Base-by-base conservation (phyloP, 495 filamentous ascomycete genomes). In the Tetracladium marchalianum region DNA sequence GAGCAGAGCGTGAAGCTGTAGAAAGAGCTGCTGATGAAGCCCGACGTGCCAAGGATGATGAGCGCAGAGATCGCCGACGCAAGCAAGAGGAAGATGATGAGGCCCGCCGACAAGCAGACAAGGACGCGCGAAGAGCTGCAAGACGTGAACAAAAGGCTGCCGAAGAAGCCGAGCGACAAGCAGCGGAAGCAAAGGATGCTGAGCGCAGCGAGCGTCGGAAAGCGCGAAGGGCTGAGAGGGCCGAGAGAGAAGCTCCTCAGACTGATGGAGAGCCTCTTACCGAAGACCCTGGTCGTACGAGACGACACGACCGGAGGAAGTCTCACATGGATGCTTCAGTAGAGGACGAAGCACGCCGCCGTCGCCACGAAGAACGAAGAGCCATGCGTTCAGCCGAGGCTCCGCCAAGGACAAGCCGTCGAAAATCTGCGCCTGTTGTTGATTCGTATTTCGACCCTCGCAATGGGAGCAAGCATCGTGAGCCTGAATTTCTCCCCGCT, bases 321-420 rank as follows among this genome's bases (percentile, higher is more conserved):
- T 59, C 56, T 13, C 44, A 55, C 15, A 54, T 60, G 36, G 57
- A 56, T 35, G 27, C 41, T 3, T 19, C 40, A 44, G 55, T 13
- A 4, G 67, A 66, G 31, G 70, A 71, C 11, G 72, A 73, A 18
- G 68, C 73, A 33, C 68, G 71, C n/a, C 71, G 68, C 11, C 62
- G 68, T n/a, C 60, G 71, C 16, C 60, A 71, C 39, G 62, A 66
- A 22, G 72, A 75, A 46, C 65, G 67, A 33, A 67, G 66, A 1
- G 63, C 66, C 12, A 60, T 65, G 27, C 54, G 63, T 35, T 68
- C 64, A 40, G 49, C 33, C 0, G 47, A 51, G 50, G 44, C 47
- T 48, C 33, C 47, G 5, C 35, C 15, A 52, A 64, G 32, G 43
- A 57, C 41, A 11, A 58, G 46, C 33, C 62, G 65, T 34, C 64